A percentile compares a stretch with the other conserved stretches of the same genome.
phyloP scores from a whole-genome alignment of 83 land plant species.

The Isoetes engelmannii region DNA sequence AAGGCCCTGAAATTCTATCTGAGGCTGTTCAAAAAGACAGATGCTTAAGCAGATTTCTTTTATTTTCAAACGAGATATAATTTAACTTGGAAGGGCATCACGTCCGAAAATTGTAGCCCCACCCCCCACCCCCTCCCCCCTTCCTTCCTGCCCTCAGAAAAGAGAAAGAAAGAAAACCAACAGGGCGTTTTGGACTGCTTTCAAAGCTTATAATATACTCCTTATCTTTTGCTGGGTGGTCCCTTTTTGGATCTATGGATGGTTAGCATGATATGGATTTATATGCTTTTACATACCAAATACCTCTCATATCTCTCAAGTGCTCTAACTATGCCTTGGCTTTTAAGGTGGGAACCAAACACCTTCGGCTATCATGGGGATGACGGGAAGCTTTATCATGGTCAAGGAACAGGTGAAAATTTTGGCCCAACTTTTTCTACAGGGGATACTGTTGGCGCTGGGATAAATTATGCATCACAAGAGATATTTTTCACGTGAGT shows the following conservation, averaged over 20 bases:
- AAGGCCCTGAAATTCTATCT: too few species aligned
- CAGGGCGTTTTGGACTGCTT: too few species aligned
- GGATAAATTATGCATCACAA: constrained; percentile 90
- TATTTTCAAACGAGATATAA: too few species aligned
- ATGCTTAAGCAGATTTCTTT: too few species aligned
- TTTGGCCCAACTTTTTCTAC: constrained; percentile 74
- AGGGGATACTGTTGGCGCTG: constrained; percentile 86
- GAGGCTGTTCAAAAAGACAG: too few species aligned
- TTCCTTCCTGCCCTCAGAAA: too few species aligned
- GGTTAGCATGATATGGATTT: not conserved
- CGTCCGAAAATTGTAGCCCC: too few species aligned
- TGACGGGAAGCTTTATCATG: constrained; percentile 84
- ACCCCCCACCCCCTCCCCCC: too few species aligned
- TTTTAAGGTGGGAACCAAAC: constrained; percentile 76
- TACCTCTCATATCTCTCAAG: not conserved
- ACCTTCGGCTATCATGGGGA: constrained; percentile 98
- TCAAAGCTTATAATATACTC: not conserved
- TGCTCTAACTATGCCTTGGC: not conserved
- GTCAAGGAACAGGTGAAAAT: constrained; percentile 58
- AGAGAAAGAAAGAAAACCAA: too few species aligned
- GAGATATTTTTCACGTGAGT: constrained; percentile 91
- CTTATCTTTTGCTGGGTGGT: not conserved
- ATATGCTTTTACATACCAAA: not conserved
- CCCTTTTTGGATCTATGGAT: not conserved
- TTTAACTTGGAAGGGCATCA: too few species aligned